Base-by-base conservation (phyloP, 768 basidiomycete genomes). In the Tricholoma sp. region DNA sequence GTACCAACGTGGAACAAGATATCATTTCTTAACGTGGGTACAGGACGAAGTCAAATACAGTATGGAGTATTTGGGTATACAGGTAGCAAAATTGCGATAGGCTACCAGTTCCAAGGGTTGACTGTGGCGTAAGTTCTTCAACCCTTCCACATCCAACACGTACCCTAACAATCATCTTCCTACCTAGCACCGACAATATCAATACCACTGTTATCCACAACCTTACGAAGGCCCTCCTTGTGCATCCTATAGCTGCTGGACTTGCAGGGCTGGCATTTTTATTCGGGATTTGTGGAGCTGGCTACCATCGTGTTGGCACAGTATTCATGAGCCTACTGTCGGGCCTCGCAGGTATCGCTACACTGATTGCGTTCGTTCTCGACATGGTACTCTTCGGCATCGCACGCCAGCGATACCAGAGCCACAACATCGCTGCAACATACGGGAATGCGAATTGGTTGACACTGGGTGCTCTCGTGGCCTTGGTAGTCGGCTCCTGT, bases 361-460 rank as follows among this genome's bases (percentile, higher is more conserved):
- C 85, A 6, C 75, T 92, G 53, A 71, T 92, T 59, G 84, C 76
- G 3, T 92, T 84, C 72, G 71, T 91, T 45, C 75, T 93, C 68
- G 90, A 91, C 71, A 86, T 92, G 82, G 81, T 81, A 42, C 80
- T 94, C 52, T 94, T 88, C 68, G 85, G 85, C 49, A 80, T 90
- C 58, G 82, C 82, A 15, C 83, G 84, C 56, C 68, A 81, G 60
- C 76, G 79, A 42, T 78, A 88, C 65, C 76, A 79, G 55, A 69
- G 79, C 58, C 71, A 72, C 17, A 80, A 78, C 17, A 66, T 73
- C 29, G 51, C 62, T 24, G 82, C 88, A 2, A 73, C 79, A 59
- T 86, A 83, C 70, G 91, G 90, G 13, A 91, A 90, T 68, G 91
- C 88, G 44, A 85, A 84, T 65, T 94, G 91, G 91, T 65, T 93